Conservation (phyloP, 441 rosid species). For the Croton setiger region DNA sequence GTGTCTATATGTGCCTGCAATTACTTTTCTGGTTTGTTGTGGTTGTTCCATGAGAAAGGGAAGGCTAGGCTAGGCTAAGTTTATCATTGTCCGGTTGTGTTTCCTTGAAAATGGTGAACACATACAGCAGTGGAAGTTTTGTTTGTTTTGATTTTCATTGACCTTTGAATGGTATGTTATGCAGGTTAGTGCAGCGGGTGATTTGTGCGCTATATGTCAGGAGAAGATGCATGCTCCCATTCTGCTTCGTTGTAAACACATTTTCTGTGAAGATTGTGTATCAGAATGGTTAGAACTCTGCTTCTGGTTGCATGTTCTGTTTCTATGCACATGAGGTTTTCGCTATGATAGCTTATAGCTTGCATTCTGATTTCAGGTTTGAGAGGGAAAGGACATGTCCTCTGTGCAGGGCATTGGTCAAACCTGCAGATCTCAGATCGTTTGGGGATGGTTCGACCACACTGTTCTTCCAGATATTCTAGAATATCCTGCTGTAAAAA, state of each 20-base stretch:
- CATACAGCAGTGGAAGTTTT: neutral
- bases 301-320: neutral
- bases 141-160: neutral
- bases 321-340: conserved; percentile 3
- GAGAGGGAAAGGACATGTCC: conserved; percentile 84
- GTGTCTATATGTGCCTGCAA: neutral
- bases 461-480: conserved; percentile 66
- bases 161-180: neutral
- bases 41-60: neutral
- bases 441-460: conserved; percentile 77
- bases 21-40: neutral
- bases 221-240: conserved; percentile 80
- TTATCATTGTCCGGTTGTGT: neutral
- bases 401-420: conserved; percentile 69
- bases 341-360: neutral
- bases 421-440: conserved; percentile 64
- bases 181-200: conserved; percentile 76
- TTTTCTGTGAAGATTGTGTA: conserved; percentile 77
- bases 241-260: conserved; percentile 67
- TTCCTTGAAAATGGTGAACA: neutral
- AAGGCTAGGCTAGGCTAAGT: neutral
- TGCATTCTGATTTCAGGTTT: conserved; percentile 41
- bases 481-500: conserved; percentile 19
- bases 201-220: conserved; percentile 73
- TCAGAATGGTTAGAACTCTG: conserved; percentile 57